Evolutionary conservation across 495 filamentous ascomycete species (phyloP).

Genomic region (Hyaloscypha bicolor): DNA sequence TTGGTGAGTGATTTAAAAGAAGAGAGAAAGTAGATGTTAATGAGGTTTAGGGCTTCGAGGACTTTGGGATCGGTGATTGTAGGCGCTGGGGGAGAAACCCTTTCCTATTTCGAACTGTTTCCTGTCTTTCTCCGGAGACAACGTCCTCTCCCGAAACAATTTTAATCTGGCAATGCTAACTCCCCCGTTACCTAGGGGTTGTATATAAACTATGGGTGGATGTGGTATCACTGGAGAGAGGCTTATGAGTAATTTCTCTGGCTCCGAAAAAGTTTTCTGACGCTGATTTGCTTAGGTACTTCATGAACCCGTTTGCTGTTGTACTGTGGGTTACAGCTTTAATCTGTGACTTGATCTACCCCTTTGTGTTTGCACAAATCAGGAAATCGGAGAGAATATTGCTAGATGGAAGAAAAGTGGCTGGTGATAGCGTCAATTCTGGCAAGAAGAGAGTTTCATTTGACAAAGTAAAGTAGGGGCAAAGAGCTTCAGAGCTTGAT

Average conservation of each 20-base stretch:
- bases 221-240: constrained; percentile 47
- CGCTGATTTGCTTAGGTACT: constrained; percentile 28
- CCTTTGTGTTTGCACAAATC: constrained; percentile 38
- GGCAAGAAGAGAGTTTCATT: background rate
- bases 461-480: background rate
- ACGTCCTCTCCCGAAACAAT: no score
- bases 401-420: constrained; percentile 35
- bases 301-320: constrained; percentile 37
- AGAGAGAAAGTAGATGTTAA: constrained; percentile 2
- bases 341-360: constrained; percentile 42
- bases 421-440: background rate
- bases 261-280: background rate
- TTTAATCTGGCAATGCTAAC: no score
- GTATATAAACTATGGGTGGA: constrained; percentile 33
- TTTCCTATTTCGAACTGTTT: no score
- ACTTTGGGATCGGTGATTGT: constrained; percentile 40
- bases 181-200: constrained; percentile 19
- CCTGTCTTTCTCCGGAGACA: no score
- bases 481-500: background rate
- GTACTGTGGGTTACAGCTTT: constrained; percentile 39
- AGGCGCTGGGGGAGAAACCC: no score
- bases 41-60: constrained; percentile 37
- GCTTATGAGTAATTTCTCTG: constrained; percentile 32
- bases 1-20: constrained; percentile 38
- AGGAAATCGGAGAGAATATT: constrained; percentile 38